Evolutionary conservation across 306 rosid genomes (phyloP), one percentile per base, ranked within the genome.

Genomic region (Potentilla sterilis): DNA sequence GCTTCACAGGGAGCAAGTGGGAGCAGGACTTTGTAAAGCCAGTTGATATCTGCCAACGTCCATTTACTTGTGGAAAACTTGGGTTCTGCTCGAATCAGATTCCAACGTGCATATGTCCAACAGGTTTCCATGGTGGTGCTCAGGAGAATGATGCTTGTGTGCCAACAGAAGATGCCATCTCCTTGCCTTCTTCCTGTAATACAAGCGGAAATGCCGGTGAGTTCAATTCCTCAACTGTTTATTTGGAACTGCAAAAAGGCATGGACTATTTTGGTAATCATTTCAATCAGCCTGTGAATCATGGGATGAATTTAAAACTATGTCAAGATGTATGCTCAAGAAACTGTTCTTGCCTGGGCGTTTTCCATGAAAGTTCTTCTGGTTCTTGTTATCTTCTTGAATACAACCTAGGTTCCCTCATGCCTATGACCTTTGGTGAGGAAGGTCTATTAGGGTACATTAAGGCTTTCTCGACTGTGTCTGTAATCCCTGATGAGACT

Each of bases 341-440:
- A 11, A 78, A 72, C 48, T 78, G 82, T 52, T 63, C 73, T 78
- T 78, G 81, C 55, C 13, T 64, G 44, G 81, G 72, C 2, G 5
- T 72, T 62, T 78, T 78, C 58, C 67, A 63, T 64, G 37, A 43
- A 24, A 24, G 6, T 64, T 72, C 77, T 72, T 62, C 77, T 72
- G 66, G 77, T 16, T 71, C 66, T 24, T 78, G 81, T 43, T 64
- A 62, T 52, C n/a, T 78, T 41, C 37, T 78, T 1, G 28, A 65
- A 37, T 22, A 64, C 22, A 40, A 41, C 24, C 10, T 72, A 14
- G 81, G 77, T 63, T 78, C 81, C 15, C 34, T 42, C 9, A 66
- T 49, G 18, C 28, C 48, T 4, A 34, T 10, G 21, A 7, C 67
- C 42, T 32, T 32, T 4, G 11, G 72, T 54, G 22, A 11, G 35